These are phyloP conservation scores for Colletotrichum incanum DNA, from an alignment of 2,329 filamentous ascomycete species.

Conservation along the genomic window DNA sequence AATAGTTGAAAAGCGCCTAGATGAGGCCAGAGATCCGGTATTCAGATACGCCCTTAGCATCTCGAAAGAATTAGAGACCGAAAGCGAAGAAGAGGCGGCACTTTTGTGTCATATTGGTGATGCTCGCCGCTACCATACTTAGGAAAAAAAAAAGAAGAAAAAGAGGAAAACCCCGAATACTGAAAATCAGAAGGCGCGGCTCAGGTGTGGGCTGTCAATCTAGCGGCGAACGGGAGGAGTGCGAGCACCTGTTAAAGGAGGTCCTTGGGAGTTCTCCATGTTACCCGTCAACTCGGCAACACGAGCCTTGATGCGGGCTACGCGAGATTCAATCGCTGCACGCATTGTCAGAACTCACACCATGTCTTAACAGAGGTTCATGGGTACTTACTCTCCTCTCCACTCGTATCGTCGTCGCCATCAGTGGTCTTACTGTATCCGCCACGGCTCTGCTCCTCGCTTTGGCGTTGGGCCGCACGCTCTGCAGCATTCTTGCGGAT, in stretches of 20 bases:
- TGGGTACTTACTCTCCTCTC: constrained; percentile 86
- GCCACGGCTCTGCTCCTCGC: constrained; percentile 75
- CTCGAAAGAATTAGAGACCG: constrained; percentile 30
- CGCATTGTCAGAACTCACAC: constrained; percentile 46
- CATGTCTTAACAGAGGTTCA: background rate
- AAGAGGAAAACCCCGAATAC: too few relatives aligned
- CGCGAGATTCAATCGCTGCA: constrained; percentile 94
- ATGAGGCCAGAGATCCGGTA: constrained; percentile 27
- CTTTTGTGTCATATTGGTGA: constrained; percentile 13
- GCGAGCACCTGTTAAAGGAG: constrained; percentile 46
- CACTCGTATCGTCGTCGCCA: constrained; percentile 90
- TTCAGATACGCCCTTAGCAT: constrained; percentile 14
- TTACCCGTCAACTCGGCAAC: constrained; percentile 94
- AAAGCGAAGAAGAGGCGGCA: constrained; percentile 3
- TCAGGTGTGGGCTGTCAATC: constrained; percentile 4
- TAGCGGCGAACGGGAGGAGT: constrained; percentile 39
- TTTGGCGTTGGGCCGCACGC: constrained; percentile 76
- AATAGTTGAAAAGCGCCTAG: constrained; percentile 16
- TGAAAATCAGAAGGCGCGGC: background rate
- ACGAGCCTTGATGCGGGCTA: constrained; percentile 96
- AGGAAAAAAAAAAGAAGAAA: background rate
- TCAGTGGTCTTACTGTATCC: constrained; percentile 72
- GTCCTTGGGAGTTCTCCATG: constrained; percentile 72
- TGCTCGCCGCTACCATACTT: constrained; percentile 23
- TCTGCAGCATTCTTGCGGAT: constrained; percentile 96